Evolutionary conservation across 2,329 filamentous ascomycete genomes (phyloP), one percentile per base, ranked within the genome.

Genomic region (Spiromastix sp.): DNA sequence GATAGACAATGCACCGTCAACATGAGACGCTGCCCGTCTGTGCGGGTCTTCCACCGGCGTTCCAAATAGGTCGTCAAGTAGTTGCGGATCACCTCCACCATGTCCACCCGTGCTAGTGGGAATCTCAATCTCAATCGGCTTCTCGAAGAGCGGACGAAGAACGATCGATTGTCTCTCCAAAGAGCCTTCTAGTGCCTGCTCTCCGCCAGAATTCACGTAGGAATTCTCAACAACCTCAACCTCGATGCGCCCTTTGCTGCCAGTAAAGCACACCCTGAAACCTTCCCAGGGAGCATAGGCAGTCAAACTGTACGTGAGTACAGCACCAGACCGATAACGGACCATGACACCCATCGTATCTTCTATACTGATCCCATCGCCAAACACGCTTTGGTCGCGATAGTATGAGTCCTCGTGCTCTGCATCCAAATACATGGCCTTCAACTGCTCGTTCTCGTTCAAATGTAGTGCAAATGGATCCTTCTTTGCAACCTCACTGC

Each of bases 261-360:
- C 34, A 20, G 15, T 76, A 50, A 76, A 73, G 39, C 57, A 67
- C 9, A 72, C 69, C 1, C 71, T 61, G 54, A 74, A 74, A 0
- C 72, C 72, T 41, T 77, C 72, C 72, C 72, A 77, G 0, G 75
- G 75, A 3, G 74, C 71, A 38, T 78, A 79, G 0, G 74, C 74
- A 1, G 68, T 72, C 8, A 74, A 55, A 15, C 63, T 73, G 46
- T 78, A 79, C 1, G 74, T 76, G 50, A 78, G 54, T 17, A 72
- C 66, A 0, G 71, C 72, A 2, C 72, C 70, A 34, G 64, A 72
- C 12, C 61, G 57, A 47, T 79, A 79, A 33, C 66, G 59, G 15
- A 78, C 70, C 30, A 79, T 59, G 16, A 78, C 54, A 25, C 64
- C 72, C 72, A 78, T 75, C 0, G 73, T 78, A 45, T 79, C 75